phyloP scores from a whole-genome alignment of 2,329 filamentous ascomycete genomes.

The Leptographium procerum region DNA sequence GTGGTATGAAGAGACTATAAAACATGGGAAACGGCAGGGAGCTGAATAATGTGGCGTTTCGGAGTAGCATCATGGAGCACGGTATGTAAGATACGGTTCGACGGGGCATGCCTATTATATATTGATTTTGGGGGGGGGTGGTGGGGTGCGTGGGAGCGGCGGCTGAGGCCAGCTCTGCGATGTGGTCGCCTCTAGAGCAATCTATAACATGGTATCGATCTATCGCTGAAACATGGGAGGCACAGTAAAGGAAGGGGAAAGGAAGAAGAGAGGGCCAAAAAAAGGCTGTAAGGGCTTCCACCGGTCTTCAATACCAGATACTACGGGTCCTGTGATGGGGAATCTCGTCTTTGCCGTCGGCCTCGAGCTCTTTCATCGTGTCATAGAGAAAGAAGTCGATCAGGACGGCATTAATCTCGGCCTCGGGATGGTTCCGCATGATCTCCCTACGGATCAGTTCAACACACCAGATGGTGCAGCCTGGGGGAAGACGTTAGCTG shows the following conservation, averaged over 20 bases:
- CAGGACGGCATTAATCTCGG: conserved; percentile 71
- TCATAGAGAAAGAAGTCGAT: conserved; percentile 98
- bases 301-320: conserved; percentile 73
- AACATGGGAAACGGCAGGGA: too few relatives aligned
- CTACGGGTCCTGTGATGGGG: conserved; percentile 85
- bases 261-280: too few relatives aligned
- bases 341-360: conserved; percentile 44
- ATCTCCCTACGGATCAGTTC: conserved; percentile 83
- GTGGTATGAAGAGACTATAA: background rate
- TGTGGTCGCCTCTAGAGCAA: background rate
- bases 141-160: background rate
- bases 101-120: background rate
- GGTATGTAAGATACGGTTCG: background rate
- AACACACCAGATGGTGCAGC: conserved; percentile 92
- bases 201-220: background rate
- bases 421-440: conserved; percentile 55
- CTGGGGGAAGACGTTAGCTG: conserved; percentile 26
- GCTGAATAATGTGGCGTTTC: background rate
- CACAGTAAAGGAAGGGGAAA: background rate
- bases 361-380: conserved; percentile 76
- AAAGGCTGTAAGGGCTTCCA: background rate
- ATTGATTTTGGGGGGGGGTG: background rate
- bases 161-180: background rate
- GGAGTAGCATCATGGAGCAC: background rate
- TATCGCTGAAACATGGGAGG: background rate